These are phyloP conservation scores for Dissophora globulifera DNA, from an alignment of 192 early-diverging fungal genomes.

Conservation along the genomic window DNA sequence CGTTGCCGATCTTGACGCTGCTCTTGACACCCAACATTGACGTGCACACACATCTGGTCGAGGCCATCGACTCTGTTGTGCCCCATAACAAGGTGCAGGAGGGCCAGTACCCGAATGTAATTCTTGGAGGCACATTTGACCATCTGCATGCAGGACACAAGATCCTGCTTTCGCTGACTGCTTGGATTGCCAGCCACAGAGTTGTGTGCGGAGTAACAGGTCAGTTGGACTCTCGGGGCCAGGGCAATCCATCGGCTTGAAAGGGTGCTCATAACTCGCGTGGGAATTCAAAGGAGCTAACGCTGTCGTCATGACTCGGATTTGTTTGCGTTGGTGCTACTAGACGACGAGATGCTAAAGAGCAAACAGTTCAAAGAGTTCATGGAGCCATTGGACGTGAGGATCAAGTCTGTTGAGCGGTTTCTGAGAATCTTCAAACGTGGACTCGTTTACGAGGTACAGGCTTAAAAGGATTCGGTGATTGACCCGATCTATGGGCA, in stretches of 20 bases:
- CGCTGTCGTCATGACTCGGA: too few relatives aligned
- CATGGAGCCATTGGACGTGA: constrained; percentile 73
- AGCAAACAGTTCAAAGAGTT: constrained; percentile 76
- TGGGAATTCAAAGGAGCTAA: too few relatives aligned
- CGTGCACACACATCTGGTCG: constrained; percentile 16
- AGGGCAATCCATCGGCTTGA: too few relatives aligned
- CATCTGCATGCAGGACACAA: constrained; percentile 96
- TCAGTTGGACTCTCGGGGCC: too few relatives aligned
- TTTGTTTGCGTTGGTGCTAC: neutral
- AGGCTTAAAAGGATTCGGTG: neutral
- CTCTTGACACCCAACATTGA: constrained; percentile 5
- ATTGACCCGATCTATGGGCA: too few relatives aligned
- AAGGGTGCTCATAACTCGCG: too few relatives aligned
- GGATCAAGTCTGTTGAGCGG: constrained; percentile 65
- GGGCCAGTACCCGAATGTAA: constrained; percentile 63
- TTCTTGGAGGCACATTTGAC: constrained; percentile 96
- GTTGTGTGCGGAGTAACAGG: constrained; percentile 82
- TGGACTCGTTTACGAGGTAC: constrained; percentile 59
- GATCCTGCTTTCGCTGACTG: constrained; percentile 87
- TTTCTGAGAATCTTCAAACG: constrained; percentile 69
- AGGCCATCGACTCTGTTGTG: constrained; percentile 14
- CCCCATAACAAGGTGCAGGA: constrained; percentile 19
- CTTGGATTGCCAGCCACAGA: constrained; percentile 70
- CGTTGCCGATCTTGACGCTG: constrained; percentile 11
- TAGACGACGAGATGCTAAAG: constrained; percentile 70